Evolutionary conservation across 495 filamentous ascomycete species (phyloP), one percentile per base, ranked within the genome.

Genomic region (Neurospora sp.): DNA sequence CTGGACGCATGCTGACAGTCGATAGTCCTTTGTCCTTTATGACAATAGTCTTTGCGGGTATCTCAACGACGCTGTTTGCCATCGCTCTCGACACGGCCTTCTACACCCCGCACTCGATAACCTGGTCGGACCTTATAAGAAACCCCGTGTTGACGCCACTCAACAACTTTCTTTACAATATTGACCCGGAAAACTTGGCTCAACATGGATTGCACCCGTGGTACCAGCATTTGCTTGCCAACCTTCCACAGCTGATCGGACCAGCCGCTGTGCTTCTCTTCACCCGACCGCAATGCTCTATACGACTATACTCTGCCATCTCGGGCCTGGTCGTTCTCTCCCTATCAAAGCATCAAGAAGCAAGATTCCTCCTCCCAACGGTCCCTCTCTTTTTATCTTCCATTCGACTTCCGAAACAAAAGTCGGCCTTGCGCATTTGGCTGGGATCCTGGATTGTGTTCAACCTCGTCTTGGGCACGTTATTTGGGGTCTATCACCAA

Each of bases 401-500:
- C 44, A 81, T 97, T 70, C 87, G 89, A 20, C 83, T 97, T 61
- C 93, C 91, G 8, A 87, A 82, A 71, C 88, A 86, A 7, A 83
- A 85, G 40, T 79, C 73, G 68, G 75, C 81, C 72, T 53, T 82
- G 71, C 85, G 84, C 22, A 68, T 88, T 9, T 96, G 93, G 86
- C 80, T 91, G 38, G 84, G 76, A 0, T 71, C 85, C 2, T 99
- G 96, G 96, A 83, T 97, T 27, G 75, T 89, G 70, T 98, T 99
- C 82, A 99, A 99, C 80, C 79, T 87, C 39, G 72, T 87, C 5
- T 83, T 97, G 61, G 96, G 93, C 22, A 81, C 91, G 9, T 82
- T 98, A 27, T 96, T 98, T 92, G 96, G 96, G 7, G 80, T 92
- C 9, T 98, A 96, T 77, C 96, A 99, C 80, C 96, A 99, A 84